Evolutionary conservation across 345 rosid genomes (phyloP).

Genomic region (Lumnitzera littorea): DNA sequence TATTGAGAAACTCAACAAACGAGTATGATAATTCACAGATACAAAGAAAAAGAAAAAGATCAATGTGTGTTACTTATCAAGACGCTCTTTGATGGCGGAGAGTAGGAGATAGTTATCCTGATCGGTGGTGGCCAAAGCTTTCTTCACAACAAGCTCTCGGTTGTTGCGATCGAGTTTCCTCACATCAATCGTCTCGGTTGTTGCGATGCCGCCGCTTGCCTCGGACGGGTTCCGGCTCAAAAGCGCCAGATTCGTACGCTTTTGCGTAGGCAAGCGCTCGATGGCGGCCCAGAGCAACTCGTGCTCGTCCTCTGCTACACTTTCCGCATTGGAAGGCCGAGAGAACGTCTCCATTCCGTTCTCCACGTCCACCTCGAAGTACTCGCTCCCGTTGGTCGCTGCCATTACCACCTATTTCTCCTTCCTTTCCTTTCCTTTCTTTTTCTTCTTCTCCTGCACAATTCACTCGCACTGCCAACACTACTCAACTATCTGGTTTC

Average conservation of each 20-base stretch:
- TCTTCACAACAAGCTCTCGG: slow-evolving; percentile 66
- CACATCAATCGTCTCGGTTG: slow-evolving; percentile 58
- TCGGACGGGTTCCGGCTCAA: slow-evolving; percentile 33
- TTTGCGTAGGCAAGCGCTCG: slow-evolving; percentile 56
- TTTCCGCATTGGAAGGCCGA: slow-evolving; percentile 63
- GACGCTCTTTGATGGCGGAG: slow-evolving; percentile 66
- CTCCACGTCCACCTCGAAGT: slow-evolving; percentile 64
- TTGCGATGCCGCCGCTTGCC: slow-evolving; percentile 4
- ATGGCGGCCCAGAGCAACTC: slow-evolving; percentile 78
- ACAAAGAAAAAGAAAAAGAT: neutral
- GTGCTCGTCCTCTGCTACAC: slow-evolving; percentile 58
- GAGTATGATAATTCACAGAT: neutral
- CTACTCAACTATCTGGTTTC: too few relatives aligned
- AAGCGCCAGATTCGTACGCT: slow-evolving; percentile 37
- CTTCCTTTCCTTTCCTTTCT: neutral
- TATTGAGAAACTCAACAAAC: too few relatives aligned
- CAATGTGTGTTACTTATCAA: slow-evolving; percentile 42
- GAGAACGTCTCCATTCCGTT: slow-evolving; percentile 40
- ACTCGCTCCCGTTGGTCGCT: slow-evolving; percentile 71
- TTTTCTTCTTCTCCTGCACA: too few relatives aligned
- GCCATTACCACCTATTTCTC: slow-evolving; percentile 21
- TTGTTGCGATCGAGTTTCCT: slow-evolving; percentile 43
- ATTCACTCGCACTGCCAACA: too few relatives aligned
- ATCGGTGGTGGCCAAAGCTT: slow-evolving; percentile 76
- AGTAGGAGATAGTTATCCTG: slow-evolving; percentile 71